phyloP scores from a whole-genome alignment of 305 asterid genomes.

The Coffea humblotiana region DNA sequence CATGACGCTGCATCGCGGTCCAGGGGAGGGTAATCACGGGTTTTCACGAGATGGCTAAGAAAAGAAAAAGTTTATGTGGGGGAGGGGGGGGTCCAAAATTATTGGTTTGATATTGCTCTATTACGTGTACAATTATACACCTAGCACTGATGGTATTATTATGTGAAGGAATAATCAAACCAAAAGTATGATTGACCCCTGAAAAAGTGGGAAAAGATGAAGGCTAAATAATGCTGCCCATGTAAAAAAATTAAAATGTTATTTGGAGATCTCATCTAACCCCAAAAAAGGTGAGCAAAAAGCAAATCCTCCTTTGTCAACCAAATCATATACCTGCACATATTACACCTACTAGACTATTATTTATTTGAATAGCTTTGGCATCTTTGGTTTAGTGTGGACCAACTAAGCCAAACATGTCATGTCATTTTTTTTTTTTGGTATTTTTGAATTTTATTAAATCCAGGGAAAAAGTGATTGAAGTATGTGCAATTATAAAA shows the following conservation, averaged over 20 bases:
- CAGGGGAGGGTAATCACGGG: background rate
- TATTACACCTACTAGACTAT: slow-evolving; percentile 6
- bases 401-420: slow-evolving; percentile 9
- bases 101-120: slow-evolving; percentile 19
- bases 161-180: slow-evolving; percentile 4
- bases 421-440: background rate
- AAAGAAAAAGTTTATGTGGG: background rate
- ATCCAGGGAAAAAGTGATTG: slow-evolving; percentile 9
- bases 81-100: slow-evolving; percentile 7
- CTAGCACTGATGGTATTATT: slow-evolving; percentile 6
- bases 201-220: slow-evolving; percentile 9
- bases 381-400: background rate
- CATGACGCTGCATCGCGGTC: background rate
- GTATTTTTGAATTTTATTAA: background rate
- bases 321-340: slow-evolving; percentile 20
- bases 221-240: slow-evolving; percentile 13
- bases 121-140: slow-evolving; percentile 23
- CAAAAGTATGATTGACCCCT: slow-evolving; percentile 26
- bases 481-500: slow-evolving; percentile 12
- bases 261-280: slow-evolving; percentile 7
- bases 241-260: too few species aligned
- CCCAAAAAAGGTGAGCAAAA: slow-evolving; percentile 16
- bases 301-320: slow-evolving; percentile 21
- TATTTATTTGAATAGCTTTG: slow-evolving; percentile 3
- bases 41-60: background rate